Evolutionary conservation across 2,329 filamentous ascomycete species (phyloP).

Genomic region (Xylaria hypoxylon): DNA sequence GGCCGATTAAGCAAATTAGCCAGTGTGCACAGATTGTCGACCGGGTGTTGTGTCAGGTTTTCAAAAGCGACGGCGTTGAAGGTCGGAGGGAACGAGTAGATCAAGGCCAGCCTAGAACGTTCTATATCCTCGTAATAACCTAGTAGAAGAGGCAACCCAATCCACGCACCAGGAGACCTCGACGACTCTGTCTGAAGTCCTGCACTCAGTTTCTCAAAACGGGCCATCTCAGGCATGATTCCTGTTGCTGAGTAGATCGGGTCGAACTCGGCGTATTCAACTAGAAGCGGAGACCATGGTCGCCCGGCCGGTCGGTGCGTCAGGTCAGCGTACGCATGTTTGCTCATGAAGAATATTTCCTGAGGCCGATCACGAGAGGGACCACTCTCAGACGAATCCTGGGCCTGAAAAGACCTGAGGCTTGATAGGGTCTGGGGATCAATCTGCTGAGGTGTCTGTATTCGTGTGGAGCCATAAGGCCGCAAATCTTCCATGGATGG

Average conservation of each 20-base stretch:
- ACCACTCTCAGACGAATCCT: constrained; percentile 53
- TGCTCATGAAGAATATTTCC: constrained; percentile 65
- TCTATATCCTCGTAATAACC: constrained; percentile 82
- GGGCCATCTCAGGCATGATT: constrained; percentile 72
- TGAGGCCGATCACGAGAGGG: constrained; percentile 51
- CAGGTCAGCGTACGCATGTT: constrained; percentile 63
- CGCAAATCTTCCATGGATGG: constrained; percentile 59
- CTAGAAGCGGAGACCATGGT: constrained; percentile 68
- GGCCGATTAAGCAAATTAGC: constrained; percentile 64
- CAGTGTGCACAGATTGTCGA: constrained; percentile 66
- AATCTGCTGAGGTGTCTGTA: constrained; percentile 71
- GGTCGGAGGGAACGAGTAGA: constrained; percentile 77
- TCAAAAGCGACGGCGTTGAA: constrained; percentile 71
- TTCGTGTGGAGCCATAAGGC: constrained; percentile 69
- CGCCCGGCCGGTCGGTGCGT: constrained; percentile 57
- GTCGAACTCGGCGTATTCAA: constrained; percentile 77
- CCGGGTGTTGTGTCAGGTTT: constrained; percentile 60
- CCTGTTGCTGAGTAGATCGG: constrained; percentile 71
- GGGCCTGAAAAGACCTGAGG: constrained; percentile 57
- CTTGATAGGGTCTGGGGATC: constrained; percentile 65
- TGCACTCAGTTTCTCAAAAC: constrained; percentile 72
- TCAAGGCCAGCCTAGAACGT: constrained; percentile 75
- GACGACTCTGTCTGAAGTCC: constrained; percentile 67
- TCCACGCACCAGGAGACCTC: constrained; percentile 66
- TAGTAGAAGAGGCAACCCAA: constrained; percentile 69